Evolutionary conservation across 805 yeast species (phyloP).

Genomic region (Metschnikowia anglica): DNA sequence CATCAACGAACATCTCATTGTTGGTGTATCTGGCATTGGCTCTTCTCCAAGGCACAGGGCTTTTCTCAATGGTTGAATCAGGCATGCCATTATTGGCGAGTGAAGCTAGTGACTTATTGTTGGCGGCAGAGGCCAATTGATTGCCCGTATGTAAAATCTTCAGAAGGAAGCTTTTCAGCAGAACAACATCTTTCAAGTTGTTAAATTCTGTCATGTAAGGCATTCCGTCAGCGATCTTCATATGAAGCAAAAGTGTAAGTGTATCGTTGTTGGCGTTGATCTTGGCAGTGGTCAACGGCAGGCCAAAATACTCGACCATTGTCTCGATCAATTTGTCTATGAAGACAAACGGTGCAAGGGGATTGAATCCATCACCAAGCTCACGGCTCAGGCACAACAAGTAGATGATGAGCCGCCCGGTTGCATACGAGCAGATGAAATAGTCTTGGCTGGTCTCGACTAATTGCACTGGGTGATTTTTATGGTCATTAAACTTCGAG

Average conservation of each 20-base stretch:
- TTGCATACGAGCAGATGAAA: conserved; percentile 26
- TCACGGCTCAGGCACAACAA: conserved; percentile 25
- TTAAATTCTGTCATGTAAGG: conserved; percentile 75
- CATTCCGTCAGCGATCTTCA: conserved; percentile 73
- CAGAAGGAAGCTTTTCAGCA: conserved; percentile 56
- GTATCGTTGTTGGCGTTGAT: conserved; percentile 71
- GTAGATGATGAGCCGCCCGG: conserved; percentile 28
- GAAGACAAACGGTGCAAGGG: conserved; percentile 56
- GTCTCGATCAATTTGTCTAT: conserved; percentile 49
- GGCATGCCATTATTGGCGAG: conserved; percentile 12
- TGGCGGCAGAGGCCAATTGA: conserved; percentile 31
- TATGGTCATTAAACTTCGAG: conserved; percentile 12
- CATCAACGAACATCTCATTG: conserved; percentile 85
- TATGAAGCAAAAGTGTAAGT: conserved; percentile 66
- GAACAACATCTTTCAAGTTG: conserved; percentile 65
- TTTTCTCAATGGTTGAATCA: conserved; percentile 10
- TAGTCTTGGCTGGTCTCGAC: conserved; percentile 33
- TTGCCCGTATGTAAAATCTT: conserved; percentile 47
- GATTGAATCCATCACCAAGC: conserved; percentile 33
- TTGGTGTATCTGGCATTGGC: conserved; percentile 67
- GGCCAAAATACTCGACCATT: conserved; percentile 57
- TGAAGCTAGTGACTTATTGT: conserved; percentile 23
- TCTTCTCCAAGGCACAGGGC: conserved; percentile 72
- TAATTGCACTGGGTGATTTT: conserved; percentile 18
- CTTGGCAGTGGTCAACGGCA: conserved; percentile 54